phyloP scores from a whole-genome alignment of 108 stramenopile genomes.

The Cyclotella kingstonii region DNA sequence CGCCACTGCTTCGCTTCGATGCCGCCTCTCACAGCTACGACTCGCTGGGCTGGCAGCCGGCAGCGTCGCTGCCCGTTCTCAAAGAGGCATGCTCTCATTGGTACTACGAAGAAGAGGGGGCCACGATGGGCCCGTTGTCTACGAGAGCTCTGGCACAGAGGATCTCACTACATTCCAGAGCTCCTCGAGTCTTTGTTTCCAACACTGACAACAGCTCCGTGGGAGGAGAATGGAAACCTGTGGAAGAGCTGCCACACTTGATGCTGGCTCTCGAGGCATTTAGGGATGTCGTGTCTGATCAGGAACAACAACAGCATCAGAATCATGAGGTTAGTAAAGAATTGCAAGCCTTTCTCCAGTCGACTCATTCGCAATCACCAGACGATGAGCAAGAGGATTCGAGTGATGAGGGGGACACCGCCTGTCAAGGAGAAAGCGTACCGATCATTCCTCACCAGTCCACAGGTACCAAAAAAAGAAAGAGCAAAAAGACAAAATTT shows the following conservation, averaged over 20 bases:
- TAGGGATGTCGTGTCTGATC: no score
- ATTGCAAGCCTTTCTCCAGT: neutral
- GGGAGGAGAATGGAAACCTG: conserved; percentile 53
- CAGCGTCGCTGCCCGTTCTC: conserved; percentile 43
- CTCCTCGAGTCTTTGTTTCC: conserved; percentile 7
- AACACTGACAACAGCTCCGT: conserved; percentile 24
- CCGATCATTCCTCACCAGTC: conserved; percentile 5
- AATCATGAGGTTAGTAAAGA: neutral
- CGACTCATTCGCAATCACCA: neutral
- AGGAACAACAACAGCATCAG: conserved; percentile 19
- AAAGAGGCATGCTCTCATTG: conserved; percentile 54
- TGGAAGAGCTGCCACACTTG: conserved; percentile 40
- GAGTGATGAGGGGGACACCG: neutral
- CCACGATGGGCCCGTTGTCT: conserved; percentile 48
- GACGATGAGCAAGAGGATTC: conserved; percentile 2
- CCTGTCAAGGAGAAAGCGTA: neutral
- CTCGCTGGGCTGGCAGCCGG: conserved; percentile 50
- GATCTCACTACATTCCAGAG: neutral
- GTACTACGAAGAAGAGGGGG: conserved; percentile 52
- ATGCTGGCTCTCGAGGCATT: conserved; percentile 59
- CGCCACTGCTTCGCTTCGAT: conserved; percentile 17
- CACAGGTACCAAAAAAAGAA: conserved; percentile 59
- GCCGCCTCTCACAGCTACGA: conserved; percentile 33
- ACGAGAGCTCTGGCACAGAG: conserved; percentile 43
- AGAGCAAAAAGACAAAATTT: conserved; percentile 78